Evolutionary conservation across 2,329 filamentous ascomycete genomes (phyloP).

Genomic region (Bisporella sp.): DNA sequence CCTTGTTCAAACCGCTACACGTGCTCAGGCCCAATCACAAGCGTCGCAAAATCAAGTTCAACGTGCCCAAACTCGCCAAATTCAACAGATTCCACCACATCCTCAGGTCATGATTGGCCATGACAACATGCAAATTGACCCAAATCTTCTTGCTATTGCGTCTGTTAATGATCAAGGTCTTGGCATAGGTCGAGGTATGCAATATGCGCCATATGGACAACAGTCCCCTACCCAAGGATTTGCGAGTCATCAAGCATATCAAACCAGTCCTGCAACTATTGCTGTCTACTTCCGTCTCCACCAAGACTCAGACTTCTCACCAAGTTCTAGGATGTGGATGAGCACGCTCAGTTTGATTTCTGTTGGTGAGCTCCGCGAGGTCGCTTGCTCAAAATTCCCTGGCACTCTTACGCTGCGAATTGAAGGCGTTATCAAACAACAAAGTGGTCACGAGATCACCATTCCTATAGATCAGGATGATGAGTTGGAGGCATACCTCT

Average conservation of each 20-base stretch:
- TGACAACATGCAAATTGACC: constrained; percentile 54
- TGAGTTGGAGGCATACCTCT: constrained; percentile 66
- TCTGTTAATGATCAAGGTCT: constrained; percentile 31
- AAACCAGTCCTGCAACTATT: constrained; percentile 33
- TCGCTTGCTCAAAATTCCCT: constrained; percentile 54
- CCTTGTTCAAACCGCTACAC: constrained; percentile 20
- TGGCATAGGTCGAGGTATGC: constrained; percentile 25
- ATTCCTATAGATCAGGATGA: constrained; percentile 63
- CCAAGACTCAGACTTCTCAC: constrained; percentile 49
- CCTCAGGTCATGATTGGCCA: constrained; percentile 29
- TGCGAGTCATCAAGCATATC: constrained; percentile 32
- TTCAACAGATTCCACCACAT: constrained; percentile 17
- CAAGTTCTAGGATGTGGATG: constrained; percentile 54
- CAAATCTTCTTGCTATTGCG: constrained; percentile 48
- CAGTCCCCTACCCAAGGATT: constrained; percentile 26
- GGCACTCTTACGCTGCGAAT: constrained; percentile 52
- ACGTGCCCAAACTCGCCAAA: constrained; percentile 10
- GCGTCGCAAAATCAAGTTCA: constrained; percentile 6
- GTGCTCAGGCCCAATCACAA: constrained; percentile 24
- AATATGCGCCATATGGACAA: constrained; percentile 26
- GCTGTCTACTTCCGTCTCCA: constrained; percentile 66
- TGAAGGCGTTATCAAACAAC: constrained; percentile 58
- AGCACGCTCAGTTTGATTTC: constrained; percentile 49
- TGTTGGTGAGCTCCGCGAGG: constrained; percentile 54
- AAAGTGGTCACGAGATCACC: constrained; percentile 46